Evolutionary conservation across 306 rosid species (phyloP).

Genomic region (Psophocarpus tetragonolobus): DNA sequence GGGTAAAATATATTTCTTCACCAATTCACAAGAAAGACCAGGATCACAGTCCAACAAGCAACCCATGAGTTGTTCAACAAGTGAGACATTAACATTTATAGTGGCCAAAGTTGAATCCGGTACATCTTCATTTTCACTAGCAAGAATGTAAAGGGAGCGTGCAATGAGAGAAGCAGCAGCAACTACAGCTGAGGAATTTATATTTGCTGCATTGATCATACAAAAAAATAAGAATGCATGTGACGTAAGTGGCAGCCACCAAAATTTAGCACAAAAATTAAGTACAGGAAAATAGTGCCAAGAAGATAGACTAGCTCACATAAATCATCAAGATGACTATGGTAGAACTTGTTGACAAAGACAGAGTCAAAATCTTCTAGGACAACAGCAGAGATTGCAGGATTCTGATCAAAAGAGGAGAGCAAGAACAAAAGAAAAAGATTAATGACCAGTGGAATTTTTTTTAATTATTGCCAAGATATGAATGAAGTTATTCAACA

Average conservation of each 20-base stretch:
- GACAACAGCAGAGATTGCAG: slow-evolving; percentile 64
- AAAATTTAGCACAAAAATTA: slow-evolving; percentile 10
- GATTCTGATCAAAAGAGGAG: slow-evolving; percentile 45
- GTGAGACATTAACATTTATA: slow-evolving; percentile 73
- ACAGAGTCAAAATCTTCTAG: slow-evolving; percentile 80
- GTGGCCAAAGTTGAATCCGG: slow-evolving; percentile 56
- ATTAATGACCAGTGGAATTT: slow-evolving; percentile 3
- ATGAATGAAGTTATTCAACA: slow-evolving; percentile 22
- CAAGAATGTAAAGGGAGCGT: slow-evolving; percentile 79
- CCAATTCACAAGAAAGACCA: slow-evolving; percentile 90
- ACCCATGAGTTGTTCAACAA: slow-evolving; percentile 76
- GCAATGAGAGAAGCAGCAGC: slow-evolving; percentile 92
- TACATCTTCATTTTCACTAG: slow-evolving; percentile 52
- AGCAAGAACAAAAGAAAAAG: neutral
- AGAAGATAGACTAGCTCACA: slow-evolving; percentile 49
- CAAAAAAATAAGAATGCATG: slow-evolving; percentile 18
- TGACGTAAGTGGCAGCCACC: slow-evolving; percentile 2
- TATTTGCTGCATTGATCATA: slow-evolving; percentile 60
- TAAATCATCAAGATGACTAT: slow-evolving; percentile 83
- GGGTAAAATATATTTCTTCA: slow-evolving; percentile 75
- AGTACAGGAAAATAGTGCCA: slow-evolving; percentile 9
- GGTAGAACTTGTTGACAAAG: slow-evolving; percentile 81
- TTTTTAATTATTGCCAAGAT: slow-evolving; percentile 13
- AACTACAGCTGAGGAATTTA: slow-evolving; percentile 80
- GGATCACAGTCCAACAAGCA: slow-evolving; percentile 82